Base-by-base conservation (phyloP, 192 early-diverging fungal species). In the Backusella liffmaniae region DNA sequence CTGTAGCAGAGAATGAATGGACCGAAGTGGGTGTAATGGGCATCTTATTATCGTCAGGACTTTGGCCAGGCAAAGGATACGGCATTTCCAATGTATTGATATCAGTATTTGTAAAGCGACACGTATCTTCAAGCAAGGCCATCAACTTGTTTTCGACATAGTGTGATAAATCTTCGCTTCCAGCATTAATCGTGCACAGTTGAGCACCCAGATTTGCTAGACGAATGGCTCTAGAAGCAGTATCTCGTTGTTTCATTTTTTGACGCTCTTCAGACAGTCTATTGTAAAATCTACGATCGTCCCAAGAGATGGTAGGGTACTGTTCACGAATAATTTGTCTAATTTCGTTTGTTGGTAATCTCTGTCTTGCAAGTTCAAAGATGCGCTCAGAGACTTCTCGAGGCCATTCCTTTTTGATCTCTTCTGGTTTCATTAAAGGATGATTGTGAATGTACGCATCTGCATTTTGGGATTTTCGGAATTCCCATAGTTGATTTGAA, bases 221-320 rank as follows among this genome's bases (percentile, higher is more conserved):
- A n/a, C 77, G 73, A 42, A 73, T 73, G 10, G 86, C 86, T n/a
- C 88, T 79, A 13, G 36, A 74, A 32, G 80, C 84, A 2, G 88
- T 84, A 37, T 89, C 86, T 29, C 85, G 67, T 15, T 83, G 77
- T n/a, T 79, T 77, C 18, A 88, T 85, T 65, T 88, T 86, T 46
- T 86, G 85, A n/a, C 88, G 84, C 44, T 89, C 88, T 67, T 89
- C 88, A 9, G 86, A 85, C 8, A 89, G 75, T 16, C 88, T 75
- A 66, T 89, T 89, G 37, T 89, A 89, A 72, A 89, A 89, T 21
- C 88, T 72, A 36, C 88, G 77, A 46, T 89, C 88, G 65, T 89
- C 84, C 88, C 88, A 89, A 10, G 80, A 73, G 29, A 88, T 74
- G 44, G 79, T 72, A 13, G 84, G 83, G 66, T 86, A 89, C 49